Conservation (phyloP, 768 basidiomycete species). For the Trichaptum fuscoviolaceum region DNA sequence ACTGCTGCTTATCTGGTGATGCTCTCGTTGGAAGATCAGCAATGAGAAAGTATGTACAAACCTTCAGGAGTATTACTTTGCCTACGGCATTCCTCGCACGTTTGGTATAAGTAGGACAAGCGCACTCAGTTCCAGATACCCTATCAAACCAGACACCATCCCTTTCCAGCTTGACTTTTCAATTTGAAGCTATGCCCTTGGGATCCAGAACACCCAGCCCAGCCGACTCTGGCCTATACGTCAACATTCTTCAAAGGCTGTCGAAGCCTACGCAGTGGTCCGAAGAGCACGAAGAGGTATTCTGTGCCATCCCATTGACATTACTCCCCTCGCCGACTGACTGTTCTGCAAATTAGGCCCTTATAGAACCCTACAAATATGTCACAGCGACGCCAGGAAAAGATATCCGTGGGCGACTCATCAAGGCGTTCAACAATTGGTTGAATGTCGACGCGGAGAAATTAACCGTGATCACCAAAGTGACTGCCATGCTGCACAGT, state of each 20-base stretch:
- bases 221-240: neutral
- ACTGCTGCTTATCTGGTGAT: too few relatives aligned
- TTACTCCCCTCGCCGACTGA: neutral
- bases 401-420: constrained; percentile 40
- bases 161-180: neutral
- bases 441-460: constrained; percentile 35
- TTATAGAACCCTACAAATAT: constrained; percentile 44
- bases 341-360: constrained; percentile 21
- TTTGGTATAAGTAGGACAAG: neutral
- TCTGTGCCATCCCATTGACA: neutral
- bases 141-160: neutral
- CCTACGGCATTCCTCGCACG: too few relatives aligned
- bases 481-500: constrained; percentile 46
- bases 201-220: neutral
- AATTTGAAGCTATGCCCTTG: neutral
- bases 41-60: too few relatives aligned
- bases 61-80: too few relatives aligned
- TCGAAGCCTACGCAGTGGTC: constrained; percentile 3
- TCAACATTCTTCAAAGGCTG: constrained; percentile 2
- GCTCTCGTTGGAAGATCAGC: too few relatives aligned
- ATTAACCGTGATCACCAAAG: constrained; percentile 34
- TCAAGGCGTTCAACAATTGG: constrained; percentile 48
- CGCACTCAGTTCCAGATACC: neutral
- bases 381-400: constrained; percentile 41
- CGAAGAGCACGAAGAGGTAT: constrained; percentile 1